Evolutionary conservation across 2,329 filamentous ascomycete genomes (phyloP).

Genomic region (Fonsecaea monophora): DNA sequence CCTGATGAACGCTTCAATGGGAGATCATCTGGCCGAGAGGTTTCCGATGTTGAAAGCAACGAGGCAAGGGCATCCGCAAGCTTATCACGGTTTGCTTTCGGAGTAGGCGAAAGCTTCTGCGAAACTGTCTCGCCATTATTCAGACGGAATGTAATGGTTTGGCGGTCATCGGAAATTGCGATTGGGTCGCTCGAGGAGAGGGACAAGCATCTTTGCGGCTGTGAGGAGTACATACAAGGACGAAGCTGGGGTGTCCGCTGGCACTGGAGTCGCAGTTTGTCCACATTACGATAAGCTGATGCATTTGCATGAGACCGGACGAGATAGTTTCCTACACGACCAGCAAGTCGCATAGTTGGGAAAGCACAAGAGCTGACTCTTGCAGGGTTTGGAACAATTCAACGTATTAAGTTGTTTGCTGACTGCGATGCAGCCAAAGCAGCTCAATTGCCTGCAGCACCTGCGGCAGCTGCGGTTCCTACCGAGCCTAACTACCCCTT

Average conservation of each 20-base stretch:
- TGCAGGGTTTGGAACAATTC: slow-evolving; percentile 1
- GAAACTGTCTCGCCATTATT: slow-evolving; percentile 21
- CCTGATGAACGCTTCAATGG: not conserved
- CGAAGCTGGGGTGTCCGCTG: not conserved
- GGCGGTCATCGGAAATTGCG: slow-evolving; percentile 26
- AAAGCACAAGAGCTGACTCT: not conserved
- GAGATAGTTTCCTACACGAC: slow-evolving; percentile 1
- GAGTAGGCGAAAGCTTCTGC: slow-evolving; percentile 28
- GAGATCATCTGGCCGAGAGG: not conserved
- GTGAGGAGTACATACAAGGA: not conserved
- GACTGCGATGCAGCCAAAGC: too few species aligned
- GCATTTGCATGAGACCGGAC: not conserved
- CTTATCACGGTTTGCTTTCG: slow-evolving; percentile 30
- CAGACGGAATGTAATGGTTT: slow-evolving; percentile 25
- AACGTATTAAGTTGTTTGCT: not conserved
- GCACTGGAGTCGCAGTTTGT: not conserved
- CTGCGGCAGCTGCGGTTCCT: not conserved
- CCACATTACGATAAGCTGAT: slow-evolving; percentile 1
- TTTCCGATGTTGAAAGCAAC: slow-evolving; percentile 20
- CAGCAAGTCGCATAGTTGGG: slow-evolving; percentile 3
- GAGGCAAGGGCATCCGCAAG: slow-evolving; percentile 21
- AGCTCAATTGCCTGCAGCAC: not conserved
- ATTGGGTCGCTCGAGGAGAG: slow-evolving; percentile 23
- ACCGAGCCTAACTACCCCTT: not conserved
- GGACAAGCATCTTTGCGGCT: slow-evolving; percentile 5